phyloP scores from a whole-genome alignment of 2,329 filamentous ascomycete genomes.

The Alternaria rosae region DNA sequence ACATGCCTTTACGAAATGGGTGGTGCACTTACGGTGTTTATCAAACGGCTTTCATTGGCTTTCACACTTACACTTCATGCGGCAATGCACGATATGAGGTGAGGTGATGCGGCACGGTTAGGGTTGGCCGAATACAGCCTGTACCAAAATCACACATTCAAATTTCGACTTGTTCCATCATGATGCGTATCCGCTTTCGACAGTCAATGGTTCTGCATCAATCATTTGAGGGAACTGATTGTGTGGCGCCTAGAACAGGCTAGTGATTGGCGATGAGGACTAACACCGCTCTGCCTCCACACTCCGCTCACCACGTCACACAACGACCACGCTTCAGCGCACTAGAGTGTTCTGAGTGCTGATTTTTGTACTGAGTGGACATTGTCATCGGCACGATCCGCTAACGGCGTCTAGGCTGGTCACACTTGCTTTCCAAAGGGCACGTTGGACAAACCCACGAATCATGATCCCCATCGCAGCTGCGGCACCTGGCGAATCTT shows the following conservation, averaged over 20 bases:
- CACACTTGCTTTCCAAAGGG: background rate
- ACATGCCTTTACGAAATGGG: slow-evolving; percentile 48
- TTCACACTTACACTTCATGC: slow-evolving; percentile 47
- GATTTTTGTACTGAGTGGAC: background rate
- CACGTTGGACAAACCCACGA: background rate
- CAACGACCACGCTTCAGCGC: slow-evolving; percentile 26
- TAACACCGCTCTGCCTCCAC: slow-evolving; percentile 31
- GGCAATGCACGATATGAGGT: slow-evolving; percentile 45
- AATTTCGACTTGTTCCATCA: slow-evolving; percentile 43
- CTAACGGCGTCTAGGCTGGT: slow-evolving; percentile 20
- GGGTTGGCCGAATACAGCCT: slow-evolving; percentile 46
- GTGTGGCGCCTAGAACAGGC: slow-evolving; percentile 11
- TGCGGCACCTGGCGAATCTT: background rate
- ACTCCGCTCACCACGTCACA: slow-evolving; percentile 46
- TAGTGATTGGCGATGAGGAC: slow-evolving; percentile 29
- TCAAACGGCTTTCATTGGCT: slow-evolving; percentile 51
- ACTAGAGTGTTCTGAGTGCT: slow-evolving; percentile 29
- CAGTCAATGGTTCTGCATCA: background rate
- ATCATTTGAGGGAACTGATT: background rate
- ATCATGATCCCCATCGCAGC: background rate
- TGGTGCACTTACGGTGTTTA: slow-evolving; percentile 52
- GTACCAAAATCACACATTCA: slow-evolving; percentile 51
- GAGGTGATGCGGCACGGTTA: slow-evolving; percentile 42
- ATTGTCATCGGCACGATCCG: slow-evolving; percentile 27
- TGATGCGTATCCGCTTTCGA: slow-evolving; percentile 1